phyloP scores from a whole-genome alignment of 305 asterid species.

The Fraxinus paxiana region DNA sequence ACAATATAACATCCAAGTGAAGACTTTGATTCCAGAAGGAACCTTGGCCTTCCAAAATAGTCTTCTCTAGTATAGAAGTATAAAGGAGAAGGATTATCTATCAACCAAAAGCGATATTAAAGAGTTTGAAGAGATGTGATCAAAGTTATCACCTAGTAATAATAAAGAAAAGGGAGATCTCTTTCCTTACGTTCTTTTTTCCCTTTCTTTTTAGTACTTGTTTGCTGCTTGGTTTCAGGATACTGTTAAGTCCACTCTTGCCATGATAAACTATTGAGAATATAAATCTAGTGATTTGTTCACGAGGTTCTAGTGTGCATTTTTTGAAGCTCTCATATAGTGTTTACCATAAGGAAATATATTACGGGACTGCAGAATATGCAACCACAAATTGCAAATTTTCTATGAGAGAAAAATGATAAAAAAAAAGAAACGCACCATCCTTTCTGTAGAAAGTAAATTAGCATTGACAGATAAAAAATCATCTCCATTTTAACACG shows the following conservation, averaged over 20 bases:
- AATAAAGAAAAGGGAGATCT: not conserved
- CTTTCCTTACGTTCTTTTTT: not conserved
- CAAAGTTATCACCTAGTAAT: not conserved
- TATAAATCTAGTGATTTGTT: not conserved
- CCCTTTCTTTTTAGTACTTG: not conserved
- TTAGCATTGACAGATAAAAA: not conserved
- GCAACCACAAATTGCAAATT: not conserved
- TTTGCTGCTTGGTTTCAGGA: not conserved
- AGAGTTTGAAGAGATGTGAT: not conserved
- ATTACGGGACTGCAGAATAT: not conserved
- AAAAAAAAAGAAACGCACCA: not conserved
- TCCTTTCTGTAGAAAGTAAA: not conserved
- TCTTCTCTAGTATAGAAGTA: not conserved
- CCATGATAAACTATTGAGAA: not conserved
- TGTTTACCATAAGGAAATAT: not conserved
- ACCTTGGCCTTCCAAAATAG: not conserved
- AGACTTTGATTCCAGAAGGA: not conserved
- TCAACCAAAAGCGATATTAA: not conserved
- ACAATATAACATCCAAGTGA: not conserved
- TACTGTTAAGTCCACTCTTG: not conserved
- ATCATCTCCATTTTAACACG: not conserved
- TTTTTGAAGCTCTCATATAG: not conserved
- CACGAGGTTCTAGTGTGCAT: not conserved
- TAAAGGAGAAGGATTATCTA: not conserved
- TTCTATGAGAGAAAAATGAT: not conserved